These are phyloP conservation scores for Brassica napus DNA, from an alignment of 345 rosid species.

Conservation along the genomic window DNA sequence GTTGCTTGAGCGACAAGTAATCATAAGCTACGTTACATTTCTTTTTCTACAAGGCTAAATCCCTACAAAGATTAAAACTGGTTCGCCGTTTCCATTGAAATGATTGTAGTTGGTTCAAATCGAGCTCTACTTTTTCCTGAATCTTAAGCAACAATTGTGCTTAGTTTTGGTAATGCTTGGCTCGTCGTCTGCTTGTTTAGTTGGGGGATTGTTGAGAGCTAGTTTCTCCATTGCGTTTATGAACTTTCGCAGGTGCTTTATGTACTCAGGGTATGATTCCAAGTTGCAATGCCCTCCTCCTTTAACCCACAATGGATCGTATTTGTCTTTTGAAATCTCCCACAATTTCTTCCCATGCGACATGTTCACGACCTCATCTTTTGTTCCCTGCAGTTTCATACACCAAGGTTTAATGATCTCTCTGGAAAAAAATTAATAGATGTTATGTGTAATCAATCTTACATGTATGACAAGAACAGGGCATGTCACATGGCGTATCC, in stretches of 20 bases:
- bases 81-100: too few species aligned
- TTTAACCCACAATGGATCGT: slow-evolving; percentile 80
- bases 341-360: slow-evolving; percentile 61
- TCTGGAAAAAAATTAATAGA: not conserved
- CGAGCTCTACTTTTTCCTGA: slow-evolving; percentile 23
- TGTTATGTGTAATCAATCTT: slow-evolving; percentile 40
- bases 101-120: too few species aligned
- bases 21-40: slow-evolving; percentile 6
- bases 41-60: not conserved
- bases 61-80: too few species aligned
- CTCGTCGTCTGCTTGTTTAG: slow-evolving; percentile 13
- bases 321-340: slow-evolving; percentile 73
- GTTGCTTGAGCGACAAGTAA: slow-evolving; percentile 28
- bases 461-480: slow-evolving; percentile 85
- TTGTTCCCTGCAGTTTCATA: slow-evolving; percentile 33
- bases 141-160: slow-evolving; percentile 19
- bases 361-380: slow-evolving; percentile 82
- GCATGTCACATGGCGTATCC: slow-evolving; percentile 72
- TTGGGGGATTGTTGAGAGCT: slow-evolving; percentile 47
- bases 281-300: slow-evolving; percentile 97
- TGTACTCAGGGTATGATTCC: slow-evolving; percentile 84
- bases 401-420: not conserved
- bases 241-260: slow-evolving; percentile 71
- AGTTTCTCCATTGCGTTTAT: slow-evolving; percentile 66
- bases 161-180: slow-evolving; percentile 31